These are phyloP conservation scores for Ramalina intermedia DNA, from an alignment of 495 filamentous ascomycete species.

Conservation along the genomic window DNA sequence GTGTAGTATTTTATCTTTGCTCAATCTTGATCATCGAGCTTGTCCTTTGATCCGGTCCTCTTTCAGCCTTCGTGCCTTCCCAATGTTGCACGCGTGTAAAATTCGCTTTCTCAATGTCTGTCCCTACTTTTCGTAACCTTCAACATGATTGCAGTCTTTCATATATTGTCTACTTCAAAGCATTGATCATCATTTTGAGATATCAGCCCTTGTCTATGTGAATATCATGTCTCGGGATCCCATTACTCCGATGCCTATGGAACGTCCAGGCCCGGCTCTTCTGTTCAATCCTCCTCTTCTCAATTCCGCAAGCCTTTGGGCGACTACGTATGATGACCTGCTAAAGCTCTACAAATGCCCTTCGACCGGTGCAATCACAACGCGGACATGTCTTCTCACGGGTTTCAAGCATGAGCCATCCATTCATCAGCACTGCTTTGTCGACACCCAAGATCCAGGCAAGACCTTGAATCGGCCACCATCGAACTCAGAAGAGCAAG, in stretches of 20 bases:
- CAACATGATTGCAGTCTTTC: slow-evolving; percentile 12
- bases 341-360: slow-evolving; percentile 37
- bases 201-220: too few species aligned
- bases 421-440: slow-evolving; percentile 29
- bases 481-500: background rate
- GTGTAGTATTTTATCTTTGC: too few species aligned
- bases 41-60: too few species aligned
- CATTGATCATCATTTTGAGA: slow-evolving; percentile 5
- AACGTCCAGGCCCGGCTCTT: too few species aligned
- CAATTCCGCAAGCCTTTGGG: slow-evolving; percentile 60
- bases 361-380: slow-evolving; percentile 55
- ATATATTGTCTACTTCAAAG: slow-evolving; percentile 10
- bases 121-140: too few species aligned
- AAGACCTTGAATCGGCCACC: background rate
- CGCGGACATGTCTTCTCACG: slow-evolving; percentile 42
- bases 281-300: slow-evolving; percentile 45
- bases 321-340: slow-evolving; percentile 44
- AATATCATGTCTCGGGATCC: too few species aligned
- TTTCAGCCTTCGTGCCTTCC: too few species aligned
- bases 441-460: slow-evolving; percentile 16
- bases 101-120: too few species aligned
- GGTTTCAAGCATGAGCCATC: slow-evolving; percentile 43
- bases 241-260: too few species aligned
- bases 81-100: too few species aligned
- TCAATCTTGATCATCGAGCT: too few species aligned